These are phyloP conservation scores for Byssoonygena ceratinophila DNA, from an alignment of 2,329 filamentous ascomycete species.

Conservation along the genomic window DNA sequence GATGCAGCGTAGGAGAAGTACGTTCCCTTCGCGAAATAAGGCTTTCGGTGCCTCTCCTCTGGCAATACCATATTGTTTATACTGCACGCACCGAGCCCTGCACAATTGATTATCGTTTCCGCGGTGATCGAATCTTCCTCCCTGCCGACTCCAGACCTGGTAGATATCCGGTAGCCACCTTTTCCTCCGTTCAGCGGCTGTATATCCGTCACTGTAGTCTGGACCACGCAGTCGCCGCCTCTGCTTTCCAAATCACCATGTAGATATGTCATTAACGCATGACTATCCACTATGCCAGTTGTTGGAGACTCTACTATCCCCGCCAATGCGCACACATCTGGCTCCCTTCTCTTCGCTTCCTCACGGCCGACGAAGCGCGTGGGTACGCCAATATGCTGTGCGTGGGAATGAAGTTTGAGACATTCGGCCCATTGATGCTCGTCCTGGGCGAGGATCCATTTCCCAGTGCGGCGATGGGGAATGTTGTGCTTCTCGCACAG, in stretches of 20 bases:
- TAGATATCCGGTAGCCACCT: slow-evolving; percentile 62
- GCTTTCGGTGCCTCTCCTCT: slow-evolving; percentile 42
- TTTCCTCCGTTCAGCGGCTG: slow-evolving; percentile 43
- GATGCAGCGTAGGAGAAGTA: slow-evolving; percentile 77
- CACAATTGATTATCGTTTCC: slow-evolving; percentile 72
- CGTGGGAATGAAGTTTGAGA: slow-evolving; percentile 44
- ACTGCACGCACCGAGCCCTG: slow-evolving; percentile 64
- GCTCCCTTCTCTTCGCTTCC: slow-evolving; percentile 58
- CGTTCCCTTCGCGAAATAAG: slow-evolving; percentile 85
- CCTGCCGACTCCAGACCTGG: slow-evolving; percentile 30
- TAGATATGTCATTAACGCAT: slow-evolving; percentile 71
- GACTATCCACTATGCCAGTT: slow-evolving; percentile 85
- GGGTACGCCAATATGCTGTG: slow-evolving; percentile 51
- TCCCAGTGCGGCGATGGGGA: slow-evolving; percentile 64
- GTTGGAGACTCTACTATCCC: slow-evolving; percentile 74
- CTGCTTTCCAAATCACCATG: slow-evolving; percentile 64
- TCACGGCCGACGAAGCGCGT: slow-evolving; percentile 55
- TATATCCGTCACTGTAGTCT: slow-evolving; percentile 54
- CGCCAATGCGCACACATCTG: slow-evolving; percentile 58
- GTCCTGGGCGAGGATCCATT: slow-evolving; percentile 91
- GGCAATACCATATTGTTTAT: slow-evolving; percentile 72
- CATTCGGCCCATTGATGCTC: slow-evolving; percentile 54
- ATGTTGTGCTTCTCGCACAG: slow-evolving; percentile 61
- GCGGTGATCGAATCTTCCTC: slow-evolving; percentile 50
- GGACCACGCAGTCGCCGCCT: slow-evolving; percentile 63